A percentile compares a stretch with the other conserved stretches of the same genome.
phyloP scores from a whole-genome alignment of 169 alveolate genomes.

The Cryptosporidium meleagridis region DNA sequence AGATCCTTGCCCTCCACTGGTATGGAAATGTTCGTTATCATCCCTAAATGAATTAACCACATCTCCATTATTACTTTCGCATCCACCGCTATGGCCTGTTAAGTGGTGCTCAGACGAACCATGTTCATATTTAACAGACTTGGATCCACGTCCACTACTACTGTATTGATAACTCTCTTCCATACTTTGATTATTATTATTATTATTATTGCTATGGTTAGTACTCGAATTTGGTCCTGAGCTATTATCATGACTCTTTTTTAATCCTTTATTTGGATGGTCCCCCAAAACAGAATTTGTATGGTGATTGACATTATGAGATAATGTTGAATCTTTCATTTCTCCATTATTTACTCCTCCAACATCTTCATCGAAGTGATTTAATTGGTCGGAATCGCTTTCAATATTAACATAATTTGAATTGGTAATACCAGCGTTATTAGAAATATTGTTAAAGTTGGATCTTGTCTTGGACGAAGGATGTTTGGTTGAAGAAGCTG shows the following conservation, averaged over 20 bases:
- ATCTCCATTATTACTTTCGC: not conserved
- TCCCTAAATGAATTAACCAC: not conserved
- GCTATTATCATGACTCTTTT: not conserved
- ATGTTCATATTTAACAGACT: not conserved
- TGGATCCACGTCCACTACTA: constrained; percentile 6
- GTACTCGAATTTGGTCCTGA: not conserved
- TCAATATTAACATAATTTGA: constrained; percentile 8
- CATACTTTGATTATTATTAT: not conserved
- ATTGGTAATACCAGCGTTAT: not conserved
- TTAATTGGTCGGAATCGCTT: not conserved
- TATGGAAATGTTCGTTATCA: not conserved
- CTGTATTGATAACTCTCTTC: not conserved
- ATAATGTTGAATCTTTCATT: not conserved
- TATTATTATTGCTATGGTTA: not conserved
- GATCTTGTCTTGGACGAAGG: not conserved
- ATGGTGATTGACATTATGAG: not conserved
- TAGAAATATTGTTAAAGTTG: not conserved
- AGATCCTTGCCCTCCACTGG: not conserved
- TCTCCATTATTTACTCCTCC: not conserved
- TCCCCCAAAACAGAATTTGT: not conserved
- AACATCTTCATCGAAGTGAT: not conserved
- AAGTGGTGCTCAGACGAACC: not conserved
- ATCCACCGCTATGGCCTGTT: not conserved
- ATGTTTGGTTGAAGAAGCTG: constrained; percentile 9
- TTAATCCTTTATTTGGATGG: not conserved